A percentile compares a stretch with the other conserved stretches of the same genome.
Conservation (phyloP, 495 filamentous ascomycete genomes). For the Jackrogersella minutella region DNA sequence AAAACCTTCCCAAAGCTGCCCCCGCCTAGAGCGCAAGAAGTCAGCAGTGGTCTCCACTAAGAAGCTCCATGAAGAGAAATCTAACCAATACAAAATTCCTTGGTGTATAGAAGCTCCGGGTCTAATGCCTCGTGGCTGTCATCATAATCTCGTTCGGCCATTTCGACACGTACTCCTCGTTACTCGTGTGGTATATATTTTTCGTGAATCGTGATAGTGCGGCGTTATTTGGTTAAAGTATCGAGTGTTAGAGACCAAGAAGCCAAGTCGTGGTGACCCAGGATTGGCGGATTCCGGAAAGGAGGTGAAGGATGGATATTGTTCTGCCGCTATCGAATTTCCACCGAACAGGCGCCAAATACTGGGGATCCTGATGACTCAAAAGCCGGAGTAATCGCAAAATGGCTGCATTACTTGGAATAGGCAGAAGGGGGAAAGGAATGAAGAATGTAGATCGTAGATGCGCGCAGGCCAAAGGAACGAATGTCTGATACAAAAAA, state of each 20-base stretch:
- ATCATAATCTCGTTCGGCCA: slow-evolving; percentile 56
- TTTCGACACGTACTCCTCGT: slow-evolving; percentile 37
- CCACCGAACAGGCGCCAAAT: background rate
- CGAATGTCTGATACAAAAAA: slow-evolving; percentile 26
- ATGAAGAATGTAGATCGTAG: slow-evolving; percentile 29
- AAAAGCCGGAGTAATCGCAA: slow-evolving; percentile 3
- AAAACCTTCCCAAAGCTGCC: slow-evolving; percentile 96
- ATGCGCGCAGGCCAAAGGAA: slow-evolving; percentile 5
- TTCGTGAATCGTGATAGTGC: slow-evolving; percentile 30
- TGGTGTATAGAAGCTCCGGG: slow-evolving; percentile 88
- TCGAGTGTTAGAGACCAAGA: background rate
- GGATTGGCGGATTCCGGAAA: slow-evolving; percentile 32
- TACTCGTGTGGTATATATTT: slow-evolving; percentile 29
- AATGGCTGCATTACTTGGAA: background rate
- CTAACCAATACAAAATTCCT: slow-evolving; percentile 92
- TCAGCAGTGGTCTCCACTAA: slow-evolving; percentile 19
- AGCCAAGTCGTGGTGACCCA: slow-evolving; percentile 13
- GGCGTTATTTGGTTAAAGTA: slow-evolving; percentile 3
- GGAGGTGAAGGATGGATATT: slow-evolving; percentile 26
- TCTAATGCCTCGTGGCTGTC: slow-evolving; percentile 64
- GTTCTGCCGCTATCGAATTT: background rate
- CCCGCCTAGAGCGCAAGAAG: slow-evolving; percentile 59
- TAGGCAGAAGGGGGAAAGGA: background rate
- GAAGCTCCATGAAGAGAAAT: slow-evolving; percentile 21
- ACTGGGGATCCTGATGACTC: background rate